Conservation (phyloP, 148 eudicot species). For the Polygonum aviculare region DNA sequence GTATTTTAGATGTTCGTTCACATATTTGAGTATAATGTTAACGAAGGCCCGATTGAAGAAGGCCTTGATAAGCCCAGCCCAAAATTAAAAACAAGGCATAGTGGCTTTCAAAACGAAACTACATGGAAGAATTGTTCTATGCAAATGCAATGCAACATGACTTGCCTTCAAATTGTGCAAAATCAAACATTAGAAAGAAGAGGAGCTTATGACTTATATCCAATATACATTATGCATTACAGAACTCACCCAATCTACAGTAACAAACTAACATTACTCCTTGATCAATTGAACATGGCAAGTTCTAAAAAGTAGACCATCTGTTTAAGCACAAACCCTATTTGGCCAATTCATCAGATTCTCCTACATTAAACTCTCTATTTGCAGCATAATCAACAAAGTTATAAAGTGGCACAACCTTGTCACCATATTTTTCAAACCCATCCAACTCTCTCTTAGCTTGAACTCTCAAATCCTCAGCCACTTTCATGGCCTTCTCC, state of each 20-base stretch:
- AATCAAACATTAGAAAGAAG: neutral
- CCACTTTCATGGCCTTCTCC: conserved; percentile 77
- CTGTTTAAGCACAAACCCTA: neutral
- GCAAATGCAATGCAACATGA: neutral
- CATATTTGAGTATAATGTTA: too few species aligned
- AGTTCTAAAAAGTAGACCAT: neutral
- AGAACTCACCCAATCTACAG: neutral
- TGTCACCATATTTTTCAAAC: conserved; percentile 66
- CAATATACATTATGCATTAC: neutral
- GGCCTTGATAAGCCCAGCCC: neutral
- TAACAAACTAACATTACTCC: too few species aligned
- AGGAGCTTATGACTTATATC: neutral
- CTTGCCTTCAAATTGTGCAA: neutral
- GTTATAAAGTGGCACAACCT: conserved; percentile 61
- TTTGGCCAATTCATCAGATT: conserved; percentile 5
- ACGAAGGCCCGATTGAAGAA: neutral
- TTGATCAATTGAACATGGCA: neutral
- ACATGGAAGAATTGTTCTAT: too few species aligned
- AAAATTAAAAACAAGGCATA: neutral
- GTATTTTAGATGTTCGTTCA: too few species aligned
- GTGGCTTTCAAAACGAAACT: too few species aligned
- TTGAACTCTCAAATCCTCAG: conserved; percentile 56
- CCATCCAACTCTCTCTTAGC: conserved; percentile 74
- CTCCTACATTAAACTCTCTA: conserved; percentile 61
- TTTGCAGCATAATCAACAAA: conserved; percentile 91